Evolutionary conservation across 768 basidiomycete genomes (phyloP).

Genomic region (Xerocomellus chrysenteron): DNA sequence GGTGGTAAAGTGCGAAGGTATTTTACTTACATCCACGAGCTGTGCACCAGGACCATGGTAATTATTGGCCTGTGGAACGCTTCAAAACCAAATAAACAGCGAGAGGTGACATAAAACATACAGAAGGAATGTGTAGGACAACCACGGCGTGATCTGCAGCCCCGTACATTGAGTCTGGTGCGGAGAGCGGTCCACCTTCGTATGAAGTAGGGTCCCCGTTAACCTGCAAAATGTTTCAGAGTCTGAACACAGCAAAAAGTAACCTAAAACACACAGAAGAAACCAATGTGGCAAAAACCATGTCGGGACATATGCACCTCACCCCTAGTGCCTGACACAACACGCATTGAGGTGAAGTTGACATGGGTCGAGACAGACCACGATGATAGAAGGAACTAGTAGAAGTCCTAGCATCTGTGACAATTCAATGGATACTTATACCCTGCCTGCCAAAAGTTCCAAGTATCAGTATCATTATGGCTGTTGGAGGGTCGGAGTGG

Average conservation of each 20-base stretch:
- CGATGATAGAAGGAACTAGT: not conserved
- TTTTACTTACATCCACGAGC: not conserved
- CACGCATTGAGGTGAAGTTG: not conserved
- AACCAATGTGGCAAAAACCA: not conserved
- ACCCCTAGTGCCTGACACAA: not conserved
- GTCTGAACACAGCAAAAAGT: not conserved
- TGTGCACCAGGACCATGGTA: not conserved
- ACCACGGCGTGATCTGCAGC: too few relatives aligned
- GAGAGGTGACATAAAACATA: not conserved
- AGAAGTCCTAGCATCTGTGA: not conserved
- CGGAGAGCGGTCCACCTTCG: not conserved
- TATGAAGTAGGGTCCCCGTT: too few relatives aligned
- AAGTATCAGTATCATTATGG: not conserved
- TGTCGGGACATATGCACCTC: too few relatives aligned
- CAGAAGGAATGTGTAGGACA: not conserved
- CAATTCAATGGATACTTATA: not conserved
- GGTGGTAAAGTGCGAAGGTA: not conserved
- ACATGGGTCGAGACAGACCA: not conserved
- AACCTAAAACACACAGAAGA: not conserved
- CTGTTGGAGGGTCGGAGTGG: not conserved
- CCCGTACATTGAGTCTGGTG: not conserved
- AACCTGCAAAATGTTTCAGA: not conserved
- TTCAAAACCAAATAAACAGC: not conserved
- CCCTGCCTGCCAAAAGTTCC: not conserved
- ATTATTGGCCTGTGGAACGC: not conserved